Percentiles rank a stretch among this genome's conserved stretches.
Conservation (phyloP, 129 eudicot species). For the Chrysanthemum lavandulifolium region DNA sequence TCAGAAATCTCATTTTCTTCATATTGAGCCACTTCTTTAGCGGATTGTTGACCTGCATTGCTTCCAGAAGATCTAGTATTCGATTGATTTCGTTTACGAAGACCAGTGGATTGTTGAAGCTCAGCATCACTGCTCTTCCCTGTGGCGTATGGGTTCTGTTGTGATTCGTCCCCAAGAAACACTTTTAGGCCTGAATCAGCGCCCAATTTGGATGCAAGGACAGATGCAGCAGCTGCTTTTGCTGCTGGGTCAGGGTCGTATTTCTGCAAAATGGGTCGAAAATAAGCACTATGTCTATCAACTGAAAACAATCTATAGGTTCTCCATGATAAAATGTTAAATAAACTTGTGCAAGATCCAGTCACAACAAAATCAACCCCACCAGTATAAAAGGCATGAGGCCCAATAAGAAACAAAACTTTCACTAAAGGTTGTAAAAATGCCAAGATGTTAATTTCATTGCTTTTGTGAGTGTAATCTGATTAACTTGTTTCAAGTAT, state of each 20-base stretch:
- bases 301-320: not conserved
- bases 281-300: not conserved
- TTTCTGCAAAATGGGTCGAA: constrained; percentile 52
- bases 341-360: too few species aligned
- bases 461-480: too few species aligned
- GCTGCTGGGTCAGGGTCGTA: constrained; percentile 97
- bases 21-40: constrained; percentile 36
- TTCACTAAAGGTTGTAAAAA: too few species aligned
- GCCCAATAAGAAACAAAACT: too few species aligned
- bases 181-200: constrained; percentile 85
- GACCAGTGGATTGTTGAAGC: constrained; percentile 60
- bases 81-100: constrained; percentile 70
- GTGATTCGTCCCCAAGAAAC: constrained; percentile 58
- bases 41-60: constrained; percentile 32
- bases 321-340: not conserved
- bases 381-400: constrained; percentile 18
- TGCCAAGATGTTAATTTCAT: too few species aligned
- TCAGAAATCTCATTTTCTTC: constrained; percentile 45
- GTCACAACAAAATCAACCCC: constrained; percentile 1
- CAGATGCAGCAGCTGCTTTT: constrained; percentile 92
- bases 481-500: too few species aligned
- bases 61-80: constrained; percentile 41
- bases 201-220: constrained; percentile 86
- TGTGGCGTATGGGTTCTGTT: constrained; percentile 30
- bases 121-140: constrained; percentile 74